Evolutionary conservation across 2,329 filamentous ascomycete genomes (phyloP).

Genomic region (Phaeosphaeriaceae sp.): DNA sequence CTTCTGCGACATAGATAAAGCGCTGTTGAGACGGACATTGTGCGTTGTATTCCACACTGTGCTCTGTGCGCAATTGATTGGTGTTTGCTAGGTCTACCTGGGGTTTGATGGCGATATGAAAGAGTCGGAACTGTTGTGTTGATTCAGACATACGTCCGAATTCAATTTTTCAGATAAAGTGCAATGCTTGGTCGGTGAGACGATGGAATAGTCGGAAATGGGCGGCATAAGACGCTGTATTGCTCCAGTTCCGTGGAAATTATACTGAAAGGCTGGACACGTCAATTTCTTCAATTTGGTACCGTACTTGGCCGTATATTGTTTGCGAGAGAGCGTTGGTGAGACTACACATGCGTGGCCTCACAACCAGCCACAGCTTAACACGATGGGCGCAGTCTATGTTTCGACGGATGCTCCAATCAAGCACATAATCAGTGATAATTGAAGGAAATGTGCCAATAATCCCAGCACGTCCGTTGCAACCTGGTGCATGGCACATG

Average conservation of each 20-base stretch:
- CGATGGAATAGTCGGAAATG: not conserved
- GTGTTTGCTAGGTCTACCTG: not conserved
- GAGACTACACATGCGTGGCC: not conserved
- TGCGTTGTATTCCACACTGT: not conserved
- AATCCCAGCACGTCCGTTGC: not conserved
- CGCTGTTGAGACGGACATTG: not conserved
- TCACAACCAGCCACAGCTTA: not conserved
- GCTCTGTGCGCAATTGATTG: not conserved
- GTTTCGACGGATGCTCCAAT: not conserved
- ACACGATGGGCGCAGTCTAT: not conserved
- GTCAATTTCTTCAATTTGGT: not conserved
- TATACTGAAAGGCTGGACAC: not conserved
- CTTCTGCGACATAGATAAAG: constrained; percentile 60
- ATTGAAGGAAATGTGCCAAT: not conserved
- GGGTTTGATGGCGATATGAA: not conserved
- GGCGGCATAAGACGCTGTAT: not conserved
- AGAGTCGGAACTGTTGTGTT: not conserved
- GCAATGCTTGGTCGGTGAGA: not conserved
- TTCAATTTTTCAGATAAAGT: not conserved
- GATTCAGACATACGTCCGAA: not conserved
- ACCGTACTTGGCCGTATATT: not conserved
- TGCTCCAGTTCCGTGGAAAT: not conserved
- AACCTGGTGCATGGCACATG: not conserved
- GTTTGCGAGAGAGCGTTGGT: not conserved
- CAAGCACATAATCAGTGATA: not conserved